These are phyloP conservation scores for Rhizomucor miehei DNA, from an alignment of 371 early-diverging fungal genomes.

Conservation along the genomic window DNA sequence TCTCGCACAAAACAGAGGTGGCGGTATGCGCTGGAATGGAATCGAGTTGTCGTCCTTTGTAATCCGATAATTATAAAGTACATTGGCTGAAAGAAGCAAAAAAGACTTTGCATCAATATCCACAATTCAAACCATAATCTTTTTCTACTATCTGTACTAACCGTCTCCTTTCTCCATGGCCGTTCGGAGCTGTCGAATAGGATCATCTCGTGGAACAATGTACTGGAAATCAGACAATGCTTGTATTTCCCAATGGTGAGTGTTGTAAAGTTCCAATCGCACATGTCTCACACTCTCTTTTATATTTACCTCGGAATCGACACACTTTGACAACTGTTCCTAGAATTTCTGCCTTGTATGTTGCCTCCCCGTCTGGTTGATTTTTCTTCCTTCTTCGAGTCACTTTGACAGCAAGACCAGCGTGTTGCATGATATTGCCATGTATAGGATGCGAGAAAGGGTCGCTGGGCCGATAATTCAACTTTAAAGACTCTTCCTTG, in stretches of 20 bases:
- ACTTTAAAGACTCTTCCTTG: slow-evolving; percentile 30
- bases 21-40: slow-evolving; percentile 34
- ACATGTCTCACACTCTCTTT: not conserved
- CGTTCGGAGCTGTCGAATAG: slow-evolving; percentile 30
- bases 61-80: slow-evolving; percentile 27
- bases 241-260: slow-evolving; percentile 4
- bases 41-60: slow-evolving; percentile 18
- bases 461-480: slow-evolving; percentile 52
- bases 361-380: slow-evolving; percentile 24
- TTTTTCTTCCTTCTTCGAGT: slow-evolving; percentile 45
- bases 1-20: slow-evolving; percentile 52
- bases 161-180: slow-evolving; percentile 41
- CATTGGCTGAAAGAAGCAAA: slow-evolving; percentile 4
- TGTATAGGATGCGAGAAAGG: slow-evolving; percentile 64
- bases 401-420: slow-evolving; percentile 59
- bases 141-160: too few species aligned
- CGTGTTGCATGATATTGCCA: slow-evolving; percentile 48
- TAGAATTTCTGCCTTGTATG: slow-evolving; percentile 36
- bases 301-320: slow-evolving; percentile 48
- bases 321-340: slow-evolving; percentile 48
- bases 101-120: too few species aligned
- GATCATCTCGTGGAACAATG: slow-evolving; percentile 38
- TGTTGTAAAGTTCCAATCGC: too few species aligned
- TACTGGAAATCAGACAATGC: slow-evolving; percentile 63
- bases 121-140: too few species aligned